These are phyloP conservation scores for Magnusiomyces sp. DNA, from an alignment of 1,139 yeast species.

Conservation along the genomic window DNA sequence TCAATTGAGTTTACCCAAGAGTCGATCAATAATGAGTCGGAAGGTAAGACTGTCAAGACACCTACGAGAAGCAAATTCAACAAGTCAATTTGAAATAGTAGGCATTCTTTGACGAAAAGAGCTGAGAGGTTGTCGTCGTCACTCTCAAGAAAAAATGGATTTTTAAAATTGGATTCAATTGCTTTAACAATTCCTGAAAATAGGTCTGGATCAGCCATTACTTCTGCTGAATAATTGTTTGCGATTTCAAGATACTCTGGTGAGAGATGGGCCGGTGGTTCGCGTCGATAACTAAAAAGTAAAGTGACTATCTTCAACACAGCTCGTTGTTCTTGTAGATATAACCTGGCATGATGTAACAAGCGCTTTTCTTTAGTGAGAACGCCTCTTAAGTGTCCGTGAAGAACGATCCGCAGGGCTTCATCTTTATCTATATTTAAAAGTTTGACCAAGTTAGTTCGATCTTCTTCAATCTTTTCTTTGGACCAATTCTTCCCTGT, in stretches of 20 bases:
- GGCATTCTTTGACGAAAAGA: slow-evolving; percentile 15
- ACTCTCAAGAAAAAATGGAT: slow-evolving; percentile 11
- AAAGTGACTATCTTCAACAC: slow-evolving; percentile 18
- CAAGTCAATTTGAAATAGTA: slow-evolving; percentile 17
- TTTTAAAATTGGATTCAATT: slow-evolving; percentile 14
- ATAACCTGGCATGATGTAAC: slow-evolving; percentile 19
- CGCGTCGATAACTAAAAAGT: slow-evolving; percentile 14
- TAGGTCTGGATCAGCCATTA: slow-evolving; percentile 20
- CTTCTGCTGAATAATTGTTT: slow-evolving; percentile 19
- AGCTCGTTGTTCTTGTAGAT: slow-evolving; percentile 21
- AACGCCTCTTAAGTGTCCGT: slow-evolving; percentile 20
- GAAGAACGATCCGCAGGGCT: slow-evolving; percentile 20
- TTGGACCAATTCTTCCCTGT: slow-evolving; percentile 18
- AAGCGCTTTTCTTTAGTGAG: slow-evolving; percentile 16
- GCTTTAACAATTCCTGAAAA: slow-evolving; percentile 17
- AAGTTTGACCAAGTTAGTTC: slow-evolving; percentile 16
- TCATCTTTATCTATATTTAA: slow-evolving; percentile 21
- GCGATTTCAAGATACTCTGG: slow-evolving; percentile 8
- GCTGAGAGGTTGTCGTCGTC: slow-evolving; percentile 13
- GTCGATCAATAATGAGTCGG: slow-evolving; percentile 27
- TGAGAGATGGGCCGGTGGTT: slow-evolving; percentile 7
- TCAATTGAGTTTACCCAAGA: slow-evolving; percentile 54
- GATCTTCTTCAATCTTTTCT: slow-evolving; percentile 18
- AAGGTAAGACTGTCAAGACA: slow-evolving; percentile 26
- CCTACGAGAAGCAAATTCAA: slow-evolving; percentile 25